Evolutionary conservation across 805 yeast genomes (phyloP), one percentile per base, ranked within the genome.

Genomic region (Candida qinlingensis): DNA sequence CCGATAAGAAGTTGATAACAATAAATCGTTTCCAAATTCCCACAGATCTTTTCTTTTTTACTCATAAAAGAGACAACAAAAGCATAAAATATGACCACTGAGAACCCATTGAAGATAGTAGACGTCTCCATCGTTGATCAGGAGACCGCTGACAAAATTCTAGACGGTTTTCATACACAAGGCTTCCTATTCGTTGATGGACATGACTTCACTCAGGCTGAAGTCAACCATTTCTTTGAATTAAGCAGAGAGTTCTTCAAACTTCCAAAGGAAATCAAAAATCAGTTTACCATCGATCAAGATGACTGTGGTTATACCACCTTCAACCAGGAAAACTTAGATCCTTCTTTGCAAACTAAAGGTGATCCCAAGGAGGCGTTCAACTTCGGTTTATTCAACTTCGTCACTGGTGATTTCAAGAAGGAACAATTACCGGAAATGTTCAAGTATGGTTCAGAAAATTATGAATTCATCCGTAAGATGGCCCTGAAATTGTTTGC

Each of bases 361-460:
- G 83, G 84, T 5, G 87, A 81, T 61, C 84, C 82, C 37, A 81
- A 81, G 56, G 85, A 81, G 60, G 87, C 85, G 1, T 79, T 83
- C 67, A 87, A 87, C 59, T 79, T 86, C 62, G 79, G 84, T 40
- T 61, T 68, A 19, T 69, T 83, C 56, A 65, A 80, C 54, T 73
- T 80, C 50, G 50, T 55, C 28, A 73, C 76, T 7, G 89, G 87
- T 41, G 60, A 63, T 30, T 62, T 60, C 44, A 62, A 61, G 9
- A 64, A 65, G 40, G 67, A 71, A 31, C 63, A 64, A 4, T 63
- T 84, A 30, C 94, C 91, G 2, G 70, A 64, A 6, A 66, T 75
- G 62, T 81, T 84, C 52, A 51, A 68, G 41, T 67, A 69, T 33
- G 67, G 72, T 10, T 27, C 54, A 4, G 66, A 67, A 28, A 70